A percentile compares a stretch with the other conserved stretches of the same genome.
Conservation (phyloP, 805 yeast genomes). For the Schizosaccharomyces octosporus region DNA sequence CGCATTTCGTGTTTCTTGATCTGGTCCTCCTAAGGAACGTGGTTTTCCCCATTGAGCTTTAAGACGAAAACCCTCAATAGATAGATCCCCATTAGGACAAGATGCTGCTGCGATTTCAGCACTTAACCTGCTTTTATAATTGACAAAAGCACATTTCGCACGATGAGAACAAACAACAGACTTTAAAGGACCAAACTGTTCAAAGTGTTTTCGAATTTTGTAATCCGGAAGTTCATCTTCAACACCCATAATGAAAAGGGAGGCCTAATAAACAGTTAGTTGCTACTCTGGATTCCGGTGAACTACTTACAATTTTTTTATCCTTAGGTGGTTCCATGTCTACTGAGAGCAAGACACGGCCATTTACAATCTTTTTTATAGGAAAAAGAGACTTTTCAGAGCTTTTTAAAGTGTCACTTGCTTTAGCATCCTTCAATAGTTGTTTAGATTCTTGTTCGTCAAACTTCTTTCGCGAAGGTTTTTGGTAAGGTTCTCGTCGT, state of each 20-base stretch:
- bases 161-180: slow-evolving; percentile 27
- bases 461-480: background rate
- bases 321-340: slow-evolving; percentile 18
- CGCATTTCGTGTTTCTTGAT: background rate
- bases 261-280: slow-evolving; percentile 6
- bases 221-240: slow-evolving; percentile 43
- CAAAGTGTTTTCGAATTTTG: slow-evolving; percentile 27
- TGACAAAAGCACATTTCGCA: slow-evolving; percentile 40
- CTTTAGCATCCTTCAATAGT: background rate
- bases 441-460: background rate
- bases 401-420: background rate
- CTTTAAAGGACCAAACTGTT: slow-evolving; percentile 23
- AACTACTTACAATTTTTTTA: slow-evolving; percentile 13
- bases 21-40: slow-evolving; percentile 8
- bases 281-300: background rate
- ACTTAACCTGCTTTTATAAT: slow-evolving; percentile 22
- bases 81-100: slow-evolving; percentile 6
- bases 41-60: slow-evolving; percentile 11
- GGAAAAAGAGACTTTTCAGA: background rate
- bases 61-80: slow-evolving; percentile 8
- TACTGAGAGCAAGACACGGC: background rate
- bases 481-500: slow-evolving; percentile 11
- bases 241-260: slow-evolving; percentile 57
- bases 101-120: slow-evolving; percentile 25
- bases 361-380: background rate